Evolutionary conservation across 371 early-diverging fungal genomes (phyloP).

Genomic region (Apophysomyces elegans): DNA sequence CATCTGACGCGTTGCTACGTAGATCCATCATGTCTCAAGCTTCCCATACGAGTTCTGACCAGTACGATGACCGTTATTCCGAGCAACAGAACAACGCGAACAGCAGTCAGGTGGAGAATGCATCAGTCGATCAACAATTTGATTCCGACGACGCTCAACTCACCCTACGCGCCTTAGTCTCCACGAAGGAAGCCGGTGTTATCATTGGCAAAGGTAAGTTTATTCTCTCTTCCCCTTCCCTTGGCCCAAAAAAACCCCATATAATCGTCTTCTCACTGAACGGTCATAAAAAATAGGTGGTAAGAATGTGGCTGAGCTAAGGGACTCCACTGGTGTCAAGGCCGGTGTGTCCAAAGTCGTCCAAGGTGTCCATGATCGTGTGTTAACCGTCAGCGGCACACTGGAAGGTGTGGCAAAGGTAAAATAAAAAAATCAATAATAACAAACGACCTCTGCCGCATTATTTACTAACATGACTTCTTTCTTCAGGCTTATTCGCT

Average conservation of each 20-base stretch:
- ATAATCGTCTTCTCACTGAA: slow-evolving; percentile 70
- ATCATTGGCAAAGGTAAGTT: slow-evolving; percentile 82
- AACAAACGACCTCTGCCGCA: not conserved
- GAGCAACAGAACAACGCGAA: slow-evolving; percentile 11
- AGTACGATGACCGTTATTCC: slow-evolving; percentile 16
- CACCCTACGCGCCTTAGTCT: slow-evolving; percentile 82
- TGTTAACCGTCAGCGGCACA: slow-evolving; percentile 84
- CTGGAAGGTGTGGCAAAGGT: slow-evolving; percentile 76
- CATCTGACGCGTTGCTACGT: slow-evolving; percentile 7
- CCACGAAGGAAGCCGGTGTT: slow-evolving; percentile 94
- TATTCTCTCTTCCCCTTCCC: slow-evolving; percentile 64
- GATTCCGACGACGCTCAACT: slow-evolving; percentile 38
- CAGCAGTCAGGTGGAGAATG: slow-evolving; percentile 7
- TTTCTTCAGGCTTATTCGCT: slow-evolving; percentile 28
- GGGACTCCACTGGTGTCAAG: slow-evolving; percentile 82
- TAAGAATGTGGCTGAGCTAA: slow-evolving; percentile 82
- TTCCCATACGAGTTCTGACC: slow-evolving; percentile 23
- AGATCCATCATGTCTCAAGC: slow-evolving; percentile 19
- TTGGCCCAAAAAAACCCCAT: slow-evolving; percentile 85
- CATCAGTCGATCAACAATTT: slow-evolving; percentile 17
- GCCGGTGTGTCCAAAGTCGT: slow-evolving; percentile 89
- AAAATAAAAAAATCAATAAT: slow-evolving; percentile 10
- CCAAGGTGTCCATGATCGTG: slow-evolving; percentile 84
- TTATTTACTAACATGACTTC: not conserved
- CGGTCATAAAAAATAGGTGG: slow-evolving; percentile 77